Base-by-base conservation (phyloP, 192 early-diverging fungal species). In the Mortierella alpina region DNA sequence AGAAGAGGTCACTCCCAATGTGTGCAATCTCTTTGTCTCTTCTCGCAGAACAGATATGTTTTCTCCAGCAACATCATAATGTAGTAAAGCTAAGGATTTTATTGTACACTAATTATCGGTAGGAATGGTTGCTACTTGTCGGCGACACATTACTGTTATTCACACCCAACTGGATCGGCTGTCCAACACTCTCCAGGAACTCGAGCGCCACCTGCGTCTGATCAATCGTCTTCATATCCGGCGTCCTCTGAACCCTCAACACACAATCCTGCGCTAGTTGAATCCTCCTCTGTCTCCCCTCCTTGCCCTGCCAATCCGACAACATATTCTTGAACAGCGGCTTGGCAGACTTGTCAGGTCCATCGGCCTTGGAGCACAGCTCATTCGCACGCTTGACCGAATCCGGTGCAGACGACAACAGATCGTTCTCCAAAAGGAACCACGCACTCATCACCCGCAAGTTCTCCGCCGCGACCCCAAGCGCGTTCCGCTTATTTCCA, bases 351-450 rank as follows among this genome's bases (percentile, higher is more conserved):
- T 79, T 79, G 44, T 79, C 76, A 2, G 76, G 76, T 12, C 69
- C 76, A 22, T 79, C 69, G n/a, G 76, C 76, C 64, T 79, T 79
- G 31, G 76, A 79, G 41, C 81, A 82, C 5, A 75, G 56, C 47
- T 75, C 72, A 7, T 45, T 60, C 5, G 81, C 81, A 14, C 53
- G 58, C 49, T 82, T 75, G 68, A 82, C 61, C 15, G 72, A 75
- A 6, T 75, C 72, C 1, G 81, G 73, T 7, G 63, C 53, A 8
- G 81, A 82, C 4, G 81, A 82, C 46, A 70, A 50, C 18, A 82
- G 54, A 62, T 82, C 81, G 15, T 82, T 74, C 73, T 82, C 81
- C 17, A 82, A 23, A 40, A 82, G 52, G 64, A 75, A 82, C 73
- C 73, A 75, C 6, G 81, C 81, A n/a, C 63, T 66, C 69, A 79